Base-by-base conservation (phyloP, 768 basidiomycete species). In the Xerocomus brunneocitrinus region DNA sequence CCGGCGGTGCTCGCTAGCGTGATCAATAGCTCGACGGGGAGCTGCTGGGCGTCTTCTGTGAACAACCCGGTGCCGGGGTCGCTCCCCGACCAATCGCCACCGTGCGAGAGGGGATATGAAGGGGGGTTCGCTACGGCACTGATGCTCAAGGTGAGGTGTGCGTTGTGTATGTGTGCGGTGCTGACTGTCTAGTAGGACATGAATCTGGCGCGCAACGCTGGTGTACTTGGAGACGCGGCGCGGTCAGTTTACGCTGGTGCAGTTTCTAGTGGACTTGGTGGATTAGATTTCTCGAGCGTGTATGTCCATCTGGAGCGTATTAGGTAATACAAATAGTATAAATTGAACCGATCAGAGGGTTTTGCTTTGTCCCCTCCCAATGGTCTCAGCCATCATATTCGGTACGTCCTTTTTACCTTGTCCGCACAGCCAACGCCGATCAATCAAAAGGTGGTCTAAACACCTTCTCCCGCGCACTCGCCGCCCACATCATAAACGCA, bases 21-120 rank as follows among this genome's bases (percentile, higher is more conserved):
- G 4, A 84, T 95, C 57, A 93, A 94, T 66, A 92, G 79, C 64
- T 87, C 85, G 56, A 91, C 89, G 3, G 91, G 90, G 4, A 75
- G 77, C 16, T 93, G 90, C 63, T 92, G 91, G 90, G 78, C 90
- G 14, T 84, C 85, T 25, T 83, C 85, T 0, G 83, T 87, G 35
- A 95, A 95, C 73, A 95, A 95, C 62, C 92, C 92, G 5, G 91
- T 91, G 24, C 90, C 85, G 7, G 76, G 76, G 19, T 82, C 91
- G 14, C 70, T 92, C 44, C 78, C 81, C 7, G 83, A 75, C 47
- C 84, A 83, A 67, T 81, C 83, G 19, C 86, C 91, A 5, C 92
- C 92, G 0, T 92, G 89, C 62, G 87, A 89, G 68, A 79, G 85
- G 39, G 80, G 84, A 41, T 95, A 87, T 53, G 85, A 89, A 58